A percentile compares a stretch with the other conserved stretches of the same genome.
Conservation (phyloP, 257 asterid species). For the Plantago ovata region DNA sequence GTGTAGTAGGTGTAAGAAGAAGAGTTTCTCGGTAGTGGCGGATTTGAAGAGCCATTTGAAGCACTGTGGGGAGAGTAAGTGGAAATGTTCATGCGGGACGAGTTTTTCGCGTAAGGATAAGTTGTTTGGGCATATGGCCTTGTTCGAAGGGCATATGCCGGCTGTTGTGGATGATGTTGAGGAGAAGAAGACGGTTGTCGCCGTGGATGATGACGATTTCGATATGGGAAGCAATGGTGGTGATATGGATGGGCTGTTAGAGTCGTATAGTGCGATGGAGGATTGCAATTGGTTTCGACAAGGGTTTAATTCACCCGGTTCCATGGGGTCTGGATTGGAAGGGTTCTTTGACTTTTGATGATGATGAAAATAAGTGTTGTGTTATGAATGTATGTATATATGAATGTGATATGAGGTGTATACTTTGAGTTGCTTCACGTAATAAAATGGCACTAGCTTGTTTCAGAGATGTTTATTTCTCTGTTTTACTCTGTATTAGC, state of each 20-base stretch:
- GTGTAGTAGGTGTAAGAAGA: slow-evolving; percentile 65
- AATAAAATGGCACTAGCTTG: neutral
- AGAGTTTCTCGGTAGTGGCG: slow-evolving; percentile 80
- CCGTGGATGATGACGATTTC: slow-evolving; percentile 22
- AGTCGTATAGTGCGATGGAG: slow-evolving; percentile 40
- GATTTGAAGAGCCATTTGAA: slow-evolving; percentile 90
- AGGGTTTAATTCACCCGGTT: slow-evolving; percentile 36
- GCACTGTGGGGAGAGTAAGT: slow-evolving; percentile 79
- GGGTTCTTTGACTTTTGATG: slow-evolving; percentile 45
- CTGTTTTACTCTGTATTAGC: neutral
- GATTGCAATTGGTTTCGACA: slow-evolving; percentile 46
- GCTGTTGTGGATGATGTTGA: slow-evolving; percentile 40
- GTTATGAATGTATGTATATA: neutral
- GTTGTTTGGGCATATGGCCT: slow-evolving; percentile 79
- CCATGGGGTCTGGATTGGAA: slow-evolving; percentile 30
- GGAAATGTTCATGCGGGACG: slow-evolving; percentile 91
- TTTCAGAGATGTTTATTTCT: neutral
- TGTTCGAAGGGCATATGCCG: slow-evolving; percentile 97
- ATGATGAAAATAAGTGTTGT: neutral
- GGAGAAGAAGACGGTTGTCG: slow-evolving; percentile 20
- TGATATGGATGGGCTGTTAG: slow-evolving; percentile 37
- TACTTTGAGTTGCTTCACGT: slow-evolving; percentile 1
- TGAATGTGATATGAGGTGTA: neutral
- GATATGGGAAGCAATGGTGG: slow-evolving; percentile 19
- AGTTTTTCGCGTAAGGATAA: slow-evolving; percentile 84